Conservation (phyloP, 352 stramenopile genomes). For the Phytophthora pistaciae region DNA sequence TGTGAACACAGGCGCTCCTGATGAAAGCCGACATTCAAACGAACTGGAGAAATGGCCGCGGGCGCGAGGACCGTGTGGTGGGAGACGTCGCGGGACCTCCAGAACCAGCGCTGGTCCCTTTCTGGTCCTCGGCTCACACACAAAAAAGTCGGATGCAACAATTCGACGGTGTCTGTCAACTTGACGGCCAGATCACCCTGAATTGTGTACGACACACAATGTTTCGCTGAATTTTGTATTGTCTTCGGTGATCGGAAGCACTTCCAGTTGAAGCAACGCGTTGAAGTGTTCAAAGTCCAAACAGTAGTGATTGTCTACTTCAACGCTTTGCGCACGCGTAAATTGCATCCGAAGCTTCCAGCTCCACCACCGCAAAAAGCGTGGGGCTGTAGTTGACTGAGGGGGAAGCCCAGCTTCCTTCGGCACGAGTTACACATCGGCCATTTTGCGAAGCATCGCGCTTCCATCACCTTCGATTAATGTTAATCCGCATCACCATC, state of each 20-base stretch:
- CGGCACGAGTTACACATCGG: not conserved
- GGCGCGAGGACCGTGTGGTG: not conserved
- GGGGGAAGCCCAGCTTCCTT: not conserved
- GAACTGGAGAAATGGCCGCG: conserved; percentile 18
- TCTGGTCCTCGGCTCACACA: not conserved
- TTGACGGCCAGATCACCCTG: no score
- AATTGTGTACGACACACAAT: not conserved
- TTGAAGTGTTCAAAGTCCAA: conserved; percentile 33
- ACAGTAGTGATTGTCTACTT: conserved; percentile 11
- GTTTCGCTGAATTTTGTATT: conserved; percentile 8
- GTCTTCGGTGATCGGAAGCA: conserved; percentile 30
- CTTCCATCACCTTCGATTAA: not conserved
- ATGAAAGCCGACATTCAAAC: conserved; percentile 15
- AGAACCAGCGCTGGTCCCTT: not conserved
- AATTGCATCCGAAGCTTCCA: not conserved
- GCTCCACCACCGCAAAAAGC: conserved; percentile 2
- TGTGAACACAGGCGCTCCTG: not conserved
- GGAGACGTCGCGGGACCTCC: not conserved
- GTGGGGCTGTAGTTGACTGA: conserved; percentile 1
- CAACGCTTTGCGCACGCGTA: conserved; percentile 23
- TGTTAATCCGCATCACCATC: not conserved
- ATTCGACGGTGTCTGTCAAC: not conserved
- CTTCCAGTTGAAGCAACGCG: conserved; percentile 26
- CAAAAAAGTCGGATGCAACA: conserved; percentile 14
- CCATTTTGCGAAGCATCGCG: not conserved